Conservation (phyloP, 208 protist species). For the Acanthamoeba lenticulata region DNA sequence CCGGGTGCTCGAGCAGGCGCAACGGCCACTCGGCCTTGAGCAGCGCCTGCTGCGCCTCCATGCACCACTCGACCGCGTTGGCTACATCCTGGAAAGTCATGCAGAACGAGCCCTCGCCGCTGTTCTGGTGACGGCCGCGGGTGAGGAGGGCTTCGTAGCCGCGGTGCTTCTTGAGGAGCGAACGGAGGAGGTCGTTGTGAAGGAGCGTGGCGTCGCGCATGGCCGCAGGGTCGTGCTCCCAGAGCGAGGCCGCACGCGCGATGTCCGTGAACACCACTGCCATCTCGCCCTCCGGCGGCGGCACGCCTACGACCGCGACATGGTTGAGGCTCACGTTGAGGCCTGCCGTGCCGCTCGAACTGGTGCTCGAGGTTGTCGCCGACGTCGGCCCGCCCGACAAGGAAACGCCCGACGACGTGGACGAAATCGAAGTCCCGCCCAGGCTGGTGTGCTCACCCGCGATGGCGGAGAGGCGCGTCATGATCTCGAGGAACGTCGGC, state of each 20-base stretch:
- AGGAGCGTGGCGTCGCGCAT: neutral
- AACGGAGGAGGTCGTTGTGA: neutral
- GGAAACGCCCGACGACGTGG: neutral
- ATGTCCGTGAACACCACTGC: constrained; percentile 15
- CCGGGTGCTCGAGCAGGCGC: neutral
- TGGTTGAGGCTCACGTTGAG: neutral
- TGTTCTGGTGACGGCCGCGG: neutral
- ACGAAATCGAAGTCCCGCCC: neutral
- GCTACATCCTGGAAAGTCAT: neutral
- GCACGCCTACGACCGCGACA: neutral
- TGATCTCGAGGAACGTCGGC: constrained; percentile 38
- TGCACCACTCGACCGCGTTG: neutral
- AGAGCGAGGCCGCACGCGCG: neutral
- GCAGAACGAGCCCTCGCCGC: constrained; percentile 32
- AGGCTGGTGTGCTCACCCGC: neutral
- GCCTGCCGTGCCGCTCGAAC: neutral
- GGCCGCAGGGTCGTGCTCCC: neutral
- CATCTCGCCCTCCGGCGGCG: neutral
- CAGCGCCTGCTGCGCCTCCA: constrained; percentile 23
- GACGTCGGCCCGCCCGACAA: neutral
- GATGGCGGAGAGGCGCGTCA: constrained; percentile 14
- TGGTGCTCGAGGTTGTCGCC: neutral
- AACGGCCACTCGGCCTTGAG: constrained; percentile 14
- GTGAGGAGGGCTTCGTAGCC: neutral
- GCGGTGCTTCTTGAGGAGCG: neutral